These are phyloP conservation scores for Penicillium fuscoglaucum DNA, from an alignment of 2,329 filamentous ascomycete genomes.

Conservation along the genomic window DNA sequence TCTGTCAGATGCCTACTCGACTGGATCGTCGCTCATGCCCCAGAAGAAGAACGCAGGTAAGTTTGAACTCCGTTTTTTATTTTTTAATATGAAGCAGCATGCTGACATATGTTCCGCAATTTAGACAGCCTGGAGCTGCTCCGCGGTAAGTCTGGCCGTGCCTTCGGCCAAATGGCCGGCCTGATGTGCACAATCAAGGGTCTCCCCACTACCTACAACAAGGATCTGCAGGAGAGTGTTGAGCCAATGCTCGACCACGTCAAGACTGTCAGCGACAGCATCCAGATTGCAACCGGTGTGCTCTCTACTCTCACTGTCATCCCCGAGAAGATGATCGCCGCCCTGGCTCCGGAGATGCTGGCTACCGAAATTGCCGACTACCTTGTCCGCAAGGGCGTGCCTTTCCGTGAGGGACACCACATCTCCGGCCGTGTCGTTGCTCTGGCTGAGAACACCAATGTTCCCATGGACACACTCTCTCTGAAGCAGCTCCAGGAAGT, in stretches of 20 bases:
- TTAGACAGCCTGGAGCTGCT: slow-evolving; percentile 70
- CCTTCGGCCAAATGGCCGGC: slow-evolving; percentile 79
- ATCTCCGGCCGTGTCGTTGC: slow-evolving; percentile 72
- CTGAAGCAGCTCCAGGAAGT: slow-evolving; percentile 67
- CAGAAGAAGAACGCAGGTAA: slow-evolving; percentile 72
- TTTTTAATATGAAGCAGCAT: neutral
- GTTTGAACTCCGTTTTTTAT: neutral
- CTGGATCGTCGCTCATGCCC: slow-evolving; percentile 75
- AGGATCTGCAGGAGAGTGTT: slow-evolving; percentile 84
- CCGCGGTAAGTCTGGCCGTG: slow-evolving; percentile 72
- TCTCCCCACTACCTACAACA: slow-evolving; percentile 82
- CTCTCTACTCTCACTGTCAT: slow-evolving; percentile 69
- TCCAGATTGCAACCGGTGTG: slow-evolving; percentile 80
- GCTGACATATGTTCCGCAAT: neutral
- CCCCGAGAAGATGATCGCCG: slow-evolving; percentile 74
- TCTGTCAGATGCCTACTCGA: slow-evolving; percentile 76
- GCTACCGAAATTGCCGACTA: slow-evolving; percentile 58
- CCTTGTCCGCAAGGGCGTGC: slow-evolving; percentile 57
- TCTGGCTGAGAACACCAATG: slow-evolving; percentile 65
- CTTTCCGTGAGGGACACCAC: slow-evolving; percentile 79
- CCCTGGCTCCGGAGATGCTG: slow-evolving; percentile 80
- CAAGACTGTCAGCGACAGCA: slow-evolving; percentile 76
- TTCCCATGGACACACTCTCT: slow-evolving; percentile 69
- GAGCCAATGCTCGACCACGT: slow-evolving; percentile 83
- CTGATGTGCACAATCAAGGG: slow-evolving; percentile 75